Base-by-base conservation (phyloP, 1,284 basidiomycete genomes). In the Athelia sp. region DNA sequence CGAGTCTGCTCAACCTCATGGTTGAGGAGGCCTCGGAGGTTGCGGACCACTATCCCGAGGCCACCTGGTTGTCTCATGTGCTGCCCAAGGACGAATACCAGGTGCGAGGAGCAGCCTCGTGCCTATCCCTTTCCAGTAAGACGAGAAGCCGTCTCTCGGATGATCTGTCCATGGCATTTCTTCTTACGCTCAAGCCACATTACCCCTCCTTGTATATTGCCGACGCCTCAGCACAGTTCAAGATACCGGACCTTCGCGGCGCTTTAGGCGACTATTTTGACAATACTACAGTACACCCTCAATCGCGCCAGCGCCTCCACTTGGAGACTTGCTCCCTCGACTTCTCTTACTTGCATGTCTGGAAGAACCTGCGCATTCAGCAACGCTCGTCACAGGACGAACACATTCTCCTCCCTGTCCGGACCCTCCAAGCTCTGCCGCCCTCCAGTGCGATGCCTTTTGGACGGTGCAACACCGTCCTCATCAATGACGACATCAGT, bases 401-500 rank as follows among this genome's bases (percentile, higher is more conserved):
- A 22, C 6, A 9, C 6, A 46, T 46, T 22, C 14, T 46, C 6
- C 26, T 35, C 14, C 45, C 45, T 17, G 14, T 26, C 17, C 24
- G 21, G 17, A 46, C 45, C 23, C 15, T 46, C 29, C 45, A 46
- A 22, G 45, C 45, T 15, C 14, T 35, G 6, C 45, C 45, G 9
- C 45, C 45, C 10, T 24, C 21, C 4, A 14, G 6, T 8, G 17
- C 4, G n/a, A 6, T 46, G 31, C 45, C 45, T 4, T 22, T 36
- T 34, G 45, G 45, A 19, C 23, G 29, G 13, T 29, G 45, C 13
- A 34, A 46, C 21, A 46, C 45, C n/a, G 24, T 46, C 24, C 45
- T 46, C 17, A 34, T 46, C 45, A 40, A 6, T 40, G 36, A 40
- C 15, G 15, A 29, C 13, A 29, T 29, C 26, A 29, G 26, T 29